Base-by-base conservation (phyloP, 179 eudicot genomes). In the Beta corolliflora region DNA sequence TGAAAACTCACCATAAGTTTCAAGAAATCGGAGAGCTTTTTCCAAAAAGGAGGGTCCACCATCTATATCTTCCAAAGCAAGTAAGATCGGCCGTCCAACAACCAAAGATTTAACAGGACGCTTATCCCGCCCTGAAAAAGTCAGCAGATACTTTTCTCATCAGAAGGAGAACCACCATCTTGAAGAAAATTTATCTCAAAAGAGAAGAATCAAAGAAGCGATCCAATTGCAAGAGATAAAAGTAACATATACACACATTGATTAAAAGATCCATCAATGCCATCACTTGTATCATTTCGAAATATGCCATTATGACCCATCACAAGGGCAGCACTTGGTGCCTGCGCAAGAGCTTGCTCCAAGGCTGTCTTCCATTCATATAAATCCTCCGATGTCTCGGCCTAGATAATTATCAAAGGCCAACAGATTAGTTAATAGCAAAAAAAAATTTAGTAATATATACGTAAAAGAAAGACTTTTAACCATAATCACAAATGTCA, bases 251-350 rank as follows among this genome's bases (percentile, higher is more conserved):
- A 87, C 99, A 60, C 44, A 97, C 98, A 91, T 90, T 93, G 97
- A 82, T 88, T 85, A 81, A 95, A 97, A 79, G 99, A 87, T 65
- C 98, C 98, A 80, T 95, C 99, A 83, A 86, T 85, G 41, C 88
- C 75, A 88, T 93, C 97, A 86, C 70, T 92, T 48, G 91, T 81
- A 78, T 94, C 97, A 88, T 86, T 97, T 72, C 97, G 94, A 81
- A 97, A 95, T 82, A 97, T 93, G 77, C 98, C 99, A 82, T 95
- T 93, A 83, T 95, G 95, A 84, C 98, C 98, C 97, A 97, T 97
- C 84, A 92, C 98, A 88, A 95, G 97, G 81, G 98, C 97, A 81
- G 98, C 98, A 91, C 93, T 95, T 29, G 99, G 99, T 61, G 99
- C 98, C 85, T 97, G 99, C 56, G 95, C 97, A 84, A 97, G 97